phyloP scores from a whole-genome alignment of 495 filamentous ascomycete genomes.

The Lasiosphaeria hispida region DNA sequence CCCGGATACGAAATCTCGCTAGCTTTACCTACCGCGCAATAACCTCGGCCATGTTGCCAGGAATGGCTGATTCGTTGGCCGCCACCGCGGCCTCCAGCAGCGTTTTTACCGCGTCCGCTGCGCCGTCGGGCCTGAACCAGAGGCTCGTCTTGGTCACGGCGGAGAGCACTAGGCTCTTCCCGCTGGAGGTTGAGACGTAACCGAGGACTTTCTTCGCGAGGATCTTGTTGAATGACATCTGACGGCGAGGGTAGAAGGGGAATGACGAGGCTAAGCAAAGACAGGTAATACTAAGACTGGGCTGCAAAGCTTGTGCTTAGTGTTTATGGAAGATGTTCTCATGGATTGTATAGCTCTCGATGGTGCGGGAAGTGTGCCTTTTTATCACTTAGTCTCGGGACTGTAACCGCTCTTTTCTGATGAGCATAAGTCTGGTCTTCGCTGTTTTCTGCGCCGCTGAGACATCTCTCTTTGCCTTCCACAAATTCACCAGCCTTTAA shows the following conservation, averaged over 20 bases:
- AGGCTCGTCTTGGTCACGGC: slow-evolving; percentile 10
- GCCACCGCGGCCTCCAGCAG: slow-evolving; percentile 11
- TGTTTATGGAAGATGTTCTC: slow-evolving; percentile 4
- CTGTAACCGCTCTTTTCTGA: background rate
- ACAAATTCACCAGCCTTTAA: too few species aligned
- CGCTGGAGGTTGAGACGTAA: slow-evolving; percentile 6
- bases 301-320: slow-evolving; percentile 5
- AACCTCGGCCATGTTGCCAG: slow-evolving; percentile 11
- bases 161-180: slow-evolving; percentile 14
- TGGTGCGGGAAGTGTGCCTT: background rate
- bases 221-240: slow-evolving; percentile 12
- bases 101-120: slow-evolving; percentile 7
- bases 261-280: slow-evolving; percentile 8
- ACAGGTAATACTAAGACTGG: slow-evolving; percentile 11
- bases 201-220: slow-evolving; percentile 12
- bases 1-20: slow-evolving; percentile 9
- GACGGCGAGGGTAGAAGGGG: slow-evolving; percentile 7
- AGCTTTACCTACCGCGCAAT: slow-evolving; percentile 10
- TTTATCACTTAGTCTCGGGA: slow-evolving; percentile 1
- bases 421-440: too few species aligned
- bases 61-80: slow-evolving; percentile 11
- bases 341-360: too few species aligned
- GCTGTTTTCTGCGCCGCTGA: too few species aligned
- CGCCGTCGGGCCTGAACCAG: slow-evolving; percentile 10
- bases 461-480: too few species aligned